A percentile compares a stretch with the other conserved stretches of the same genome.
phyloP scores from a whole-genome alignment of 2,329 filamentous ascomycete species.

The Corinectria fuckeliana region DNA sequence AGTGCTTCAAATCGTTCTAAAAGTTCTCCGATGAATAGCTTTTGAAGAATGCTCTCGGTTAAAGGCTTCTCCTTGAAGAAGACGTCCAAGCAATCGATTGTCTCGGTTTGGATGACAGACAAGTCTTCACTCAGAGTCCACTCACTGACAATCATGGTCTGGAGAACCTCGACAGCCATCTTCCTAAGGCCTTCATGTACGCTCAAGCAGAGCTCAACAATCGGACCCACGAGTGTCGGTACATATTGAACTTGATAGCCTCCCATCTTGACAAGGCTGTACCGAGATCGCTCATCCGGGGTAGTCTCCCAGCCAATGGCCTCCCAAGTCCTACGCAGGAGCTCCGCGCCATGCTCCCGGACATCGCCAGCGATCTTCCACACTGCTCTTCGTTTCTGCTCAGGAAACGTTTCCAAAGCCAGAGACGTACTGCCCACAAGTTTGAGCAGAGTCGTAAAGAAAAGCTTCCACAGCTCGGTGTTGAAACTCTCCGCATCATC shows the following conservation, averaged over 20 bases:
- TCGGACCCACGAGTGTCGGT: constrained; percentile 85
- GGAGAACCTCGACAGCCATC: constrained; percentile 90
- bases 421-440: constrained; percentile 88
- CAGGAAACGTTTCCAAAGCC: constrained; percentile 92
- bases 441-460: constrained; percentile 87
- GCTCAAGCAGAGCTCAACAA: constrained; percentile 92
- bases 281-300: constrained; percentile 77
- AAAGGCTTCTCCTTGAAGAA: constrained; percentile 89
- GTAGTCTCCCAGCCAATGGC: constrained; percentile 96
- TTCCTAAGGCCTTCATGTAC: constrained; percentile 89
- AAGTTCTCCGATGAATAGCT: constrained; percentile 88
- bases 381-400: constrained; percentile 93
- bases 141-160: constrained; percentile 98
- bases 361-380: constrained; percentile 99
- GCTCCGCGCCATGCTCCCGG: constrained; percentile 85
- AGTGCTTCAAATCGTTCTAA: constrained; percentile 80
- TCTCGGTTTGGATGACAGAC: constrained; percentile 89
- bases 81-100: constrained; percentile 90
- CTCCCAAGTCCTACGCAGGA: constrained; percentile 88
- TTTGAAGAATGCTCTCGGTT: constrained; percentile 88
- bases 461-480: constrained; percentile 91
- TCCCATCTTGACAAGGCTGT: constrained; percentile 83
- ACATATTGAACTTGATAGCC: constrained; percentile 99
- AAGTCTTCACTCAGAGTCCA: constrained; percentile 96
- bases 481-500: constrained; percentile 93